Evolutionary conservation across 768 basidiomycete species (phyloP), one percentile per base, ranked within the genome.

Genomic region (Tubosaeta brunneosetosa): DNA sequence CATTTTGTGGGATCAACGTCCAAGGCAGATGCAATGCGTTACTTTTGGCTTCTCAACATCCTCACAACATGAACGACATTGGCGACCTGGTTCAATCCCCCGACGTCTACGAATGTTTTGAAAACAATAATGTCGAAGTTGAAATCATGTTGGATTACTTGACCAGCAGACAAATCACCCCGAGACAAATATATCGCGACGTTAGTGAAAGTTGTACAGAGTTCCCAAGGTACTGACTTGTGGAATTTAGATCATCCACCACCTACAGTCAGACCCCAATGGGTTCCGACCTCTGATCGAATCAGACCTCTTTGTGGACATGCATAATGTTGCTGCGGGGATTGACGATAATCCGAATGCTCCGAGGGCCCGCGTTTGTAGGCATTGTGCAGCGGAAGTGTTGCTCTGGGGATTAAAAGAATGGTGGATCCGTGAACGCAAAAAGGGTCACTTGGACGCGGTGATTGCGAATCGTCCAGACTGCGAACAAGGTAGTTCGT

Each of bases 121-220:
- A 84, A 57, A 77, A 77, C 56, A 92, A 93, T 62, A 79, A 77
- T 0, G 78, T 88, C 22, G 91, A 93, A 66, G 88, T 89, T 27
- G 91, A 92, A 32, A 81, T 88, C 52, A 81, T 93, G 80, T 71
- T 93, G 40, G 91, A 93, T 65, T 91, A 91, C 67, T 68, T 92
- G 41, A 78, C 80, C 13, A 74, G 75, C 14, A 79, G 84, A 53
- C 67, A 77, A 51, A 67, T 89, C 32, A 80, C 78, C 9, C 87
- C 90, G 11, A 76, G 77, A 47, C 79, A 85, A 60, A 86, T 92
- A 38, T 91, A 92, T 66, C 81, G 82, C 51, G 86, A 91, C 66
- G 77, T 47, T n/a, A 16, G 11, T 7, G 34, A 7, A 42, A 26
- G 16, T 26, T 33, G 31, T 45, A 41, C 22, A 44, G 46, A 42